These are phyloP conservation scores for Teratosphaeria pseudoeucalypti DNA, from an alignment of 2,329 filamentous ascomycete genomes.

Conservation along the genomic window DNA sequence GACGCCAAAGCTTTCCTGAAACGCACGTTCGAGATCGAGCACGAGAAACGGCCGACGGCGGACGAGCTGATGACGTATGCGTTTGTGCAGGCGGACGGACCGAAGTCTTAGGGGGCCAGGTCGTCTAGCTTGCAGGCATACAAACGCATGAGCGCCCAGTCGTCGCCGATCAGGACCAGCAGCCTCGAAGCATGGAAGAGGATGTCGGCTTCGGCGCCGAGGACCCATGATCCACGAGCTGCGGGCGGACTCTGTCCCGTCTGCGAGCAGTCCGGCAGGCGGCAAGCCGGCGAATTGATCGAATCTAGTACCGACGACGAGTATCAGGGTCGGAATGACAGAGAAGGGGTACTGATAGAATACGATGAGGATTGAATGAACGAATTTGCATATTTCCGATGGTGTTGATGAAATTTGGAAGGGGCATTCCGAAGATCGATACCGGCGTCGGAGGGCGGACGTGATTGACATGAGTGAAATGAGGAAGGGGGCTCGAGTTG, in stretches of 20 bases:
- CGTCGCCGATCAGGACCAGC: neutral
- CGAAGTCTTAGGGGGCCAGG: neutral
- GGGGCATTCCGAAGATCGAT: neutral
- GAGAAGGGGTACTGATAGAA: neutral
- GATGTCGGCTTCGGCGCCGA: neutral
- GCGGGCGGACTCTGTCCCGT: neutral
- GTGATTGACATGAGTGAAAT: neutral
- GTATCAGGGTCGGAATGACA: neutral
- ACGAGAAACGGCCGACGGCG: conserved; percentile 81
- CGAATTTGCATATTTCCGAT: neutral
- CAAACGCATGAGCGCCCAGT: neutral
- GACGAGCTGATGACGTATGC: conserved; percentile 78
- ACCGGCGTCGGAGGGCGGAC: neutral
- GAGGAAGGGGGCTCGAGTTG: neutral
- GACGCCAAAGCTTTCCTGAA: conserved; percentile 76
- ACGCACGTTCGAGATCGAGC: conserved; percentile 90
- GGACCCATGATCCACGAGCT: neutral
- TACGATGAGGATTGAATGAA: neutral
- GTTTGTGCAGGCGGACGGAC: conserved; percentile 39
- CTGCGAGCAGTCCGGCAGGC: neutral
- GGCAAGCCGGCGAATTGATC: neutral
- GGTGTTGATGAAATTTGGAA: neutral
- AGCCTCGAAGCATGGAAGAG: neutral
- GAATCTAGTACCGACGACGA: neutral
- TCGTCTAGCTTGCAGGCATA: neutral